These are phyloP conservation scores for Diaporthe vaccinii DNA, from an alignment of 2,329 filamentous ascomycete species.

Conservation along the genomic window DNA sequence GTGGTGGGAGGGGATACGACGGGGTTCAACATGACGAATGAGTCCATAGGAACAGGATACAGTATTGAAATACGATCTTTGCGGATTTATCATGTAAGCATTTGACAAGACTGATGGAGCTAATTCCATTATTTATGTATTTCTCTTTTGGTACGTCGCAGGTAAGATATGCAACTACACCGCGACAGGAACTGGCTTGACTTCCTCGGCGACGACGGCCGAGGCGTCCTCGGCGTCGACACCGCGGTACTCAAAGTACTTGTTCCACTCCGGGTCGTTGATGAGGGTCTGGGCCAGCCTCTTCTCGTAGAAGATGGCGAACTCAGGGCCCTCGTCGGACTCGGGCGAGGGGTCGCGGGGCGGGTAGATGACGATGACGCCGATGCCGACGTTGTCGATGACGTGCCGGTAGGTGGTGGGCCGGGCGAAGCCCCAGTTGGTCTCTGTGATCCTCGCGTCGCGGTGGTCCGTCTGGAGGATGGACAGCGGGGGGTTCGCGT, in stretches of 20 bases:
- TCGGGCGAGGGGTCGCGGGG: conserved; percentile 44
- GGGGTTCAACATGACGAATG: background rate
- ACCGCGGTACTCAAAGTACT: conserved; percentile 55
- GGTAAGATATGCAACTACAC: background rate
- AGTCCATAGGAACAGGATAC: background rate
- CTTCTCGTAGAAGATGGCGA: conserved; percentile 53
- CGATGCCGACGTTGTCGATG: conserved; percentile 48
- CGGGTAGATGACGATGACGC: conserved; percentile 51
- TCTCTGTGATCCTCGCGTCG: conserved; percentile 46
- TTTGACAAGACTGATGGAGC: background rate
- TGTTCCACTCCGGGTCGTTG: conserved; percentile 51
- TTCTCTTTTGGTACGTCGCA: background rate
- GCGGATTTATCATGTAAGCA: background rate
- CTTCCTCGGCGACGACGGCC: background rate
- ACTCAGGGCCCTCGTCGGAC: conserved; percentile 53
- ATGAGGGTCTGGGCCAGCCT: conserved; percentile 49
- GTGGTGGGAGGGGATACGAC: too few species aligned
- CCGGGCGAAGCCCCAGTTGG: conserved; percentile 54
- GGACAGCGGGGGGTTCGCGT: conserved; percentile 53
- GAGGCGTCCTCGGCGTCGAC: conserved; percentile 44
- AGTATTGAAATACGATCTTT: background rate
- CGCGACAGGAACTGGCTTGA: background rate
- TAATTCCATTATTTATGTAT: background rate
- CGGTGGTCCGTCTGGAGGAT: conserved; percentile 54
- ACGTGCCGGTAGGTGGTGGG: conserved; percentile 52